Percentiles rank a stretch among this genome's conserved stretches.
phyloP scores from a whole-genome alignment of 169 alveolate species.

The Blepharisma undulans region DNA sequence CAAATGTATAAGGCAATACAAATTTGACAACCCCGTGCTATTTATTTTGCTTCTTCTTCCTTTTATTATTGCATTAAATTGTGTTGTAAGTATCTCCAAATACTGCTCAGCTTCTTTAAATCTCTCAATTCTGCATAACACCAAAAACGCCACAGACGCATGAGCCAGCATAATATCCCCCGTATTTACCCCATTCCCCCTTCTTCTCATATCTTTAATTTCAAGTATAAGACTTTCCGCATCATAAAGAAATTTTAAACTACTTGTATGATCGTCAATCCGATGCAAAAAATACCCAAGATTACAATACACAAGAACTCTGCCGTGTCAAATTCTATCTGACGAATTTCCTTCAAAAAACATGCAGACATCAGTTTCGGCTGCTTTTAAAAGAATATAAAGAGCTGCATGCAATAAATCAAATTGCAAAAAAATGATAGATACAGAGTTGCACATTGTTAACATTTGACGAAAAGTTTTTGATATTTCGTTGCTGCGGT shows the following conservation, averaged over 20 bases:
- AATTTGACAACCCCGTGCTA: not conserved
- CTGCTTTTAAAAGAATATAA: not conserved
- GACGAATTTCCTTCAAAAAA: not conserved
- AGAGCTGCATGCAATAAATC: slow-evolving; percentile 19
- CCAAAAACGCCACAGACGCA: not conserved
- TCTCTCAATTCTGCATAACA: not conserved
- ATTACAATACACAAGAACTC: slow-evolving; percentile 9
- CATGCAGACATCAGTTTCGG: not conserved
- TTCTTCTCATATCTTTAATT: not conserved
- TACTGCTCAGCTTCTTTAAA: slow-evolving; percentile 11
- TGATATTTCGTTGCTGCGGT: slow-evolving; percentile 20
- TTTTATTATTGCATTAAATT: not conserved
- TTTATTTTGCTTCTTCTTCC: not conserved
- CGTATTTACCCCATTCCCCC: not conserved
- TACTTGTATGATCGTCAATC: slow-evolving; percentile 4
- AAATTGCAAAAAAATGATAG: slow-evolving; percentile 17
- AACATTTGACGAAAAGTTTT: not conserved
- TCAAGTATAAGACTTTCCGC: slow-evolving; percentile 24
- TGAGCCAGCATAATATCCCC: not conserved
- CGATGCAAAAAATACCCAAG: not conserved
- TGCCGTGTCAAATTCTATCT: slow-evolving; percentile 17
- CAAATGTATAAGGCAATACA: slow-evolving; percentile 19
- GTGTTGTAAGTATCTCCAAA: not conserved
- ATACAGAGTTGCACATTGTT: slow-evolving; percentile 24
- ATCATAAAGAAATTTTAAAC: slow-evolving; percentile 33